These are phyloP conservation scores for Russula dissimulans DNA, from an alignment of 768 basidiomycete genomes.

Conservation along the genomic window DNA sequence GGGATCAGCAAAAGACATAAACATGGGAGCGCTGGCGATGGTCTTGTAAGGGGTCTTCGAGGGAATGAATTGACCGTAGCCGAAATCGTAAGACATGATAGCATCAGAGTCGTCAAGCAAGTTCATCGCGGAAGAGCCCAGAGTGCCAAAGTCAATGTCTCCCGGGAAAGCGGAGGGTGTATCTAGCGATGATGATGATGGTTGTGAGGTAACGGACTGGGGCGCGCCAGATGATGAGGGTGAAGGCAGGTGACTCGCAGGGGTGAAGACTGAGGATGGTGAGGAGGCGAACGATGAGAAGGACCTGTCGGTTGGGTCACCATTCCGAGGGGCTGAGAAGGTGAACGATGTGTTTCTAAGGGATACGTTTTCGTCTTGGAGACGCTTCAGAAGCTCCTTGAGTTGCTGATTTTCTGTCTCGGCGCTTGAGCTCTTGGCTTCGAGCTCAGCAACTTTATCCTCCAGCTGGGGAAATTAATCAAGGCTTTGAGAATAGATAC, in stretches of 20 bases:
- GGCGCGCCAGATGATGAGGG: constrained; percentile 20
- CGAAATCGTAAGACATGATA: constrained; percentile 25
- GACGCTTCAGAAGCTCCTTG: constrained; percentile 70
- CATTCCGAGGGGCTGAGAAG: constrained; percentile 56
- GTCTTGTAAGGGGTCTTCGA: constrained; percentile 56
- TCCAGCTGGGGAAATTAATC: constrained; percentile 53
- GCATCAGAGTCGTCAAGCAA: constrained; percentile 47
- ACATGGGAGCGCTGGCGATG: constrained; percentile 75
- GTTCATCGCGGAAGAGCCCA: constrained; percentile 60
- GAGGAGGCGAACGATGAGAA: constrained; percentile 17
- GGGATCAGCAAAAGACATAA: constrained; percentile 66
- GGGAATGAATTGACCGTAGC: constrained; percentile 36
- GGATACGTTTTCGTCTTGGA: constrained; percentile 80
- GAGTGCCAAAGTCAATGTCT: constrained; percentile 52
- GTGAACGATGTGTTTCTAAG: constrained; percentile 81
- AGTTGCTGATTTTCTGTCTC: constrained; percentile 81
- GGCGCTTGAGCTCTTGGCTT: constrained; percentile 67
- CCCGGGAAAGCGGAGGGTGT: constrained; percentile 21
- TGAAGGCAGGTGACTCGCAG: constrained; percentile 5
- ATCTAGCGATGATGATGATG: constrained; percentile 24
- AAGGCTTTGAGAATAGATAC: constrained; percentile 6
- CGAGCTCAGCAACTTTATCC: constrained; percentile 80
- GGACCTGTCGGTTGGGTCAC: constrained; percentile 14
- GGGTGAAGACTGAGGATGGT: not conserved
- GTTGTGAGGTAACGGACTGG: constrained; percentile 18